Base-by-base conservation (phyloP, 2,329 filamentous ascomycete species). In the Trichoderma pleuroti region DNA sequence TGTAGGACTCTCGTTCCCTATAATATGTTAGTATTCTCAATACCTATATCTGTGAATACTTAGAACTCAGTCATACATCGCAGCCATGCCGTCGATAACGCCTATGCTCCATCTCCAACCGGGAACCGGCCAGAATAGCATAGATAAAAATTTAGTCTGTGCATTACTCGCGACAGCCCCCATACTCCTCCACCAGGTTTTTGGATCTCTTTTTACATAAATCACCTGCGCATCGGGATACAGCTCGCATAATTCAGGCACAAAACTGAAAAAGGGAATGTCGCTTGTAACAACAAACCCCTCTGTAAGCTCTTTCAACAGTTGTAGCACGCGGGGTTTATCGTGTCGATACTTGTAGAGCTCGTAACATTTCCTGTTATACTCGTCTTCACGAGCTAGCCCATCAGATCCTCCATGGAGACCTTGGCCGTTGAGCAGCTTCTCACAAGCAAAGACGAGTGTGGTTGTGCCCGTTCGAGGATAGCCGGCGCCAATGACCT, bases 221-320 rank as follows among this genome's bases (percentile, higher is more conserved):
- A 86, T 80, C 4, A 86, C 83, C 67, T 81, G 81, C 9, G 84
- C 84, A 39, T 85, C 79, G 0, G 85, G 84, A 72, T 85, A 86
- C 16, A 85, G 71, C 69, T 82, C 79, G 70, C 85, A 74, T 39
- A 86, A 75, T 71, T 86, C 84, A 21, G 80, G 78, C 26, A 84
- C 76, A 28, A 85, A 80, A 64, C 81, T 77, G 26, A 78, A 78
- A 4, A 78, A 77, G 0, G 84, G 84, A 21, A 80, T 74, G 74
- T 86, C 85, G 36, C 83, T 83, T 49, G 82, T 79, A 11, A 81
- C 84, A 2, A 81, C 81, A 72, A 82, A 86, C n/a, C 84, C 84
- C 16, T 78, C 77, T 4, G 80, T 77, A 11, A 78, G 74, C 62
- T 80, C 76, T 70, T 77, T 76, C 8, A 83, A 75, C 3, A 80